Conservation (phyloP, 2,329 filamentous ascomycete genomes). For the Aspergillus proliferans region DNA sequence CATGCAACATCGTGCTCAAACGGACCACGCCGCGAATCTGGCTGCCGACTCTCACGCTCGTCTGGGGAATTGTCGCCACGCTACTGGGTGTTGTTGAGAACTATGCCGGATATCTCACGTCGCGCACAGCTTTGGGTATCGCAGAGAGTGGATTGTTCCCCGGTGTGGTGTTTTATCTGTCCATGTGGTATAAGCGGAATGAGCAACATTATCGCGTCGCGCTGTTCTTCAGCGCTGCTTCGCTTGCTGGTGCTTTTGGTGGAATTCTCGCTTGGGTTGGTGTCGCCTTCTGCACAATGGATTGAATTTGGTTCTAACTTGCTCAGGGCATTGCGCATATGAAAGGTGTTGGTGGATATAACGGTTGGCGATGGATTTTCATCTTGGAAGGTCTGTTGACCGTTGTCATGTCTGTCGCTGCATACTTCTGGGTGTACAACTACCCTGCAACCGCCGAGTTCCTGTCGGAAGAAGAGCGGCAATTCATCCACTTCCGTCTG, state of each 20-base stretch:
- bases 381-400: conserved; percentile 65
- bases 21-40: conserved; percentile 32
- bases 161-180: conserved; percentile 49
- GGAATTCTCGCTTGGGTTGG: conserved; percentile 49
- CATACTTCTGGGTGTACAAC: conserved; percentile 39
- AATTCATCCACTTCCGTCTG: conserved; percentile 57
- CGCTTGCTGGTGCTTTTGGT: conserved; percentile 55
- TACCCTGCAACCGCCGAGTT: conserved; percentile 39
- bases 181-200: conserved; percentile 58
- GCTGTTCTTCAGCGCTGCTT: conserved; percentile 55
- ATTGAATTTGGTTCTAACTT: neutral
- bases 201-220: conserved; percentile 55
- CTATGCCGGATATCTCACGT: conserved; percentile 44
- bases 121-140: conserved; percentile 48
- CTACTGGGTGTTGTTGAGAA: conserved; percentile 44
- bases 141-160: conserved; percentile 50
- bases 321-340: conserved; percentile 42
- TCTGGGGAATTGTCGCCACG: conserved; percentile 48
- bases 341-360: conserved; percentile 42
- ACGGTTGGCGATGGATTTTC: conserved; percentile 61
- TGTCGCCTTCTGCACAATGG: neutral
- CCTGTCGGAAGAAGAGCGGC: conserved; percentile 45
- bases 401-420: conserved; percentile 45
- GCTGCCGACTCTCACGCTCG: conserved; percentile 38
- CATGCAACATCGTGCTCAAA: conserved; percentile 38